A percentile compares a stretch with the other conserved stretches of the same genome.
Conservation (phyloP, 2,329 filamentous ascomycete species). For the Cercospora berteroae region DNA sequence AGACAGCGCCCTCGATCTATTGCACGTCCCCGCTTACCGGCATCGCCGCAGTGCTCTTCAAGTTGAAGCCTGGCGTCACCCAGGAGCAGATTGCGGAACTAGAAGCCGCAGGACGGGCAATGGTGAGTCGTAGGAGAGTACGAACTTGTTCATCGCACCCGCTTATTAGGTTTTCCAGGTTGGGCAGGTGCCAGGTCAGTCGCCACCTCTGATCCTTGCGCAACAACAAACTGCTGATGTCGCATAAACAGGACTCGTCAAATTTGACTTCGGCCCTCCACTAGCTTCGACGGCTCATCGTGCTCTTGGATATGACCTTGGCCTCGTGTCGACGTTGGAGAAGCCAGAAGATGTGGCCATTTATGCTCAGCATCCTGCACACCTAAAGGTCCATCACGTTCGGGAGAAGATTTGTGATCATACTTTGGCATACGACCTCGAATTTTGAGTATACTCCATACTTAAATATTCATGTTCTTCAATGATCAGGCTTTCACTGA, state of each 20-base stretch:
- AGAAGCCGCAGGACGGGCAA: slow-evolving; percentile 21
- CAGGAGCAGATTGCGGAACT: slow-evolving; percentile 23
- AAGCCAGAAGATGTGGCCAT: slow-evolving; percentile 43
- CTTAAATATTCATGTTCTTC: background rate
- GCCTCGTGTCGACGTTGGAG: slow-evolving; percentile 48
- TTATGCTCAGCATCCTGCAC: slow-evolving; percentile 49
- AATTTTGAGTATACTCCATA: slow-evolving; percentile 10
- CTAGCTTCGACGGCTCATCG: slow-evolving; percentile 43
- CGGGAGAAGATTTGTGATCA: slow-evolving; percentile 25
- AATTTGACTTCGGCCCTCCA: slow-evolving; percentile 33
- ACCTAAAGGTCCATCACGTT: slow-evolving; percentile 39
- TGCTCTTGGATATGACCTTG: slow-evolving; percentile 48
- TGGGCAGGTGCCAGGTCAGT: slow-evolving; percentile 24
- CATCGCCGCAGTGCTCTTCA: slow-evolving; percentile 27
- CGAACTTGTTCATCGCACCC: background rate
- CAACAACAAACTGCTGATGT: background rate
- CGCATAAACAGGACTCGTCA: slow-evolving; percentile 15
- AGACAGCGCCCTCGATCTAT: background rate
- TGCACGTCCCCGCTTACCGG: background rate
- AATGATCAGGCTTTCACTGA: background rate
- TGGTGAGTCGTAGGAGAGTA: slow-evolving; percentile 14
- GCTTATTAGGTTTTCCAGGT: background rate
- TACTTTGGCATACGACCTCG: slow-evolving; percentile 29
- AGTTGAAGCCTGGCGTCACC: slow-evolving; percentile 24
- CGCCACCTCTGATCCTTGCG: background rate